Percentiles rank a stretch among this genome's conserved stretches.
Evolutionary conservation across 768 basidiomycete species (phyloP).

Genomic region (Daedaleopsis sinensis): DNA sequence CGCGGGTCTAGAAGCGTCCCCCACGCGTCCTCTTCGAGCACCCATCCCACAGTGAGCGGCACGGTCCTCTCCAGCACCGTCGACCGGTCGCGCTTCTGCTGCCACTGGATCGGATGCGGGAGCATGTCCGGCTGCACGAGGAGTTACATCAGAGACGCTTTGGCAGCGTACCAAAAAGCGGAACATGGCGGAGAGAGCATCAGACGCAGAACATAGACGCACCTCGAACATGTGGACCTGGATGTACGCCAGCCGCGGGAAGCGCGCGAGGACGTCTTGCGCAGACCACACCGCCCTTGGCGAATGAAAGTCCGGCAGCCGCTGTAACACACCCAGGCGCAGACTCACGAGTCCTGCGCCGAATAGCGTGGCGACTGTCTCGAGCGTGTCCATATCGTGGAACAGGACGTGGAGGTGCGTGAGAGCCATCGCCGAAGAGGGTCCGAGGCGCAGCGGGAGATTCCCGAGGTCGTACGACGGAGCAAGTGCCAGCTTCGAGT

Average conservation of each 20-base stretch:
- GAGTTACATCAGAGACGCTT: neutral
- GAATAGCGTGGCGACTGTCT: neutral
- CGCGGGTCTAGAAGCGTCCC: neutral
- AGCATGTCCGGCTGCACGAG: neutral
- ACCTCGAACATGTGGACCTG: conserved; percentile 2
- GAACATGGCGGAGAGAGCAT: neutral
- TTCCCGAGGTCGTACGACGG: neutral
- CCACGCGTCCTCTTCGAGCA: conserved; percentile 4
- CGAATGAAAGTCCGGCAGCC: neutral
- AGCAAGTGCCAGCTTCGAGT: neutral
- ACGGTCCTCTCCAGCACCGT: neutral
- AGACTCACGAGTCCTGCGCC: neutral
- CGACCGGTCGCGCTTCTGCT: neutral
- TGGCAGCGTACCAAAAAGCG: no score
- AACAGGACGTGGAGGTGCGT: neutral
- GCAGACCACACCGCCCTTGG: neutral
- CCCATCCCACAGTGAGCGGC: conserved; percentile 2
- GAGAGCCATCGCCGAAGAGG: neutral
- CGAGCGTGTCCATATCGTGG: neutral
- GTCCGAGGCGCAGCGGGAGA: neutral
- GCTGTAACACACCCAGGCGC: neutral
- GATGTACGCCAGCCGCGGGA: neutral
- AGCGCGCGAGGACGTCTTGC: neutral
- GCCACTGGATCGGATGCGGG: conserved; percentile 2
- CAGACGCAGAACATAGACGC: neutral